phyloP scores from a whole-genome alignment of 768 basidiomycete species.

The Xerocomellus dryophilus region DNA sequence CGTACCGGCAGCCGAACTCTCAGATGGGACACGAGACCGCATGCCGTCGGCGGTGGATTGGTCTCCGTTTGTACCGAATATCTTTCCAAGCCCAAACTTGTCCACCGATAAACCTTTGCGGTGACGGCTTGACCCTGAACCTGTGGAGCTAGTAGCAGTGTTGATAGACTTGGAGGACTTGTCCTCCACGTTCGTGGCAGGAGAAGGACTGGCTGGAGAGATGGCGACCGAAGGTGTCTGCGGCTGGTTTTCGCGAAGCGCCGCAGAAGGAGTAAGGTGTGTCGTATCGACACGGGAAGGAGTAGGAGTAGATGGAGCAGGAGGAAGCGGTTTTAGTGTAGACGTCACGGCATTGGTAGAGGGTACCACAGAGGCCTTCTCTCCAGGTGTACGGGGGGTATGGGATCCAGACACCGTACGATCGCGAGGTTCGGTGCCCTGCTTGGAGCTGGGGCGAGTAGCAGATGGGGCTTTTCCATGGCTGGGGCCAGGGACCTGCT shows the following conservation, averaged over 20 bases:
- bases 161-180: slow-evolving; percentile 29
- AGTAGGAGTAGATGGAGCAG: slow-evolving; percentile 21
- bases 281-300: slow-evolving; percentile 22
- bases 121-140: slow-evolving; percentile 49
- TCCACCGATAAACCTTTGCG: slow-evolving; percentile 73
- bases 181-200: slow-evolving; percentile 28
- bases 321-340: slow-evolving; percentile 31
- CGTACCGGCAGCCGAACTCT: slow-evolving; percentile 32
- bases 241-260: slow-evolving; percentile 28
- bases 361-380: slow-evolving; percentile 18
- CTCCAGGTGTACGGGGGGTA: slow-evolving; percentile 4
- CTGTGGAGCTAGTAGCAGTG: slow-evolving; percentile 32
- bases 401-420: slow-evolving; percentile 17
- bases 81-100: slow-evolving; percentile 74
- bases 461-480: slow-evolving; percentile 19
- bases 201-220: slow-evolving; percentile 44
- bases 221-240: slow-evolving; percentile 34
- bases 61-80: slow-evolving; percentile 52
- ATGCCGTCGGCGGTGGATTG: slow-evolving; percentile 31
- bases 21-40: slow-evolving; percentile 43
- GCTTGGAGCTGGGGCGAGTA: slow-evolving; percentile 15
- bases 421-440: slow-evolving; percentile 14
- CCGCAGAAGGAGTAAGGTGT: slow-evolving; percentile 22
- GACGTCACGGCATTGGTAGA: slow-evolving; percentile 10
- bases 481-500: slow-evolving; percentile 14